These are phyloP conservation scores for Fusarium stilboides DNA, from an alignment of 2,329 filamentous ascomycete species.

Conservation along the genomic window DNA sequence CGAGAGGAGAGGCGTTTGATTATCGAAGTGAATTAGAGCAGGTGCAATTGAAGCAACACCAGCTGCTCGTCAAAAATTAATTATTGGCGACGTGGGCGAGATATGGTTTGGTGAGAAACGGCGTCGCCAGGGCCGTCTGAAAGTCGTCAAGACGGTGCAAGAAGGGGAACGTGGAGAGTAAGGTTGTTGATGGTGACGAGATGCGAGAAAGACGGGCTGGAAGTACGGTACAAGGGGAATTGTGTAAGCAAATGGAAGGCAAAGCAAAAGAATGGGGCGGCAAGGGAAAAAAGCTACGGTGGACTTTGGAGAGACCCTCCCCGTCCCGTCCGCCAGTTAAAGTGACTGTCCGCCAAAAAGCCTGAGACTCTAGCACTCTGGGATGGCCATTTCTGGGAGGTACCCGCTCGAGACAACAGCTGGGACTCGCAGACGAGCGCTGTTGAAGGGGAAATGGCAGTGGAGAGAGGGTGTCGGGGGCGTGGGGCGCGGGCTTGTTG, in stretches of 20 bases:
- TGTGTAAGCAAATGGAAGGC: constrained; percentile 49
- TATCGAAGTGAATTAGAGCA: constrained; percentile 36
- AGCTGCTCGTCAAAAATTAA: constrained; percentile 40
- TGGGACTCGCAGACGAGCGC: constrained; percentile 42
- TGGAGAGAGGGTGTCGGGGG: constrained; percentile 48
- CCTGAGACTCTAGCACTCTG: constrained; percentile 41
- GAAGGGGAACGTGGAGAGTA: constrained; percentile 40
- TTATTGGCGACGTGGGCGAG: constrained; percentile 19
- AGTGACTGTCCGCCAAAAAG: constrained; percentile 27
- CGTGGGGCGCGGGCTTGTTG: constrained; percentile 43
- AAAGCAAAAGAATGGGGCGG: constrained; percentile 46
- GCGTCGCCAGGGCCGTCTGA: constrained; percentile 43
- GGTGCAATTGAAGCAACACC: constrained; percentile 47
- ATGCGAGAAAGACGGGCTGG: constrained; percentile 35
- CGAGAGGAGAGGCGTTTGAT: constrained; percentile 25
- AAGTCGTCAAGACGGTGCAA: constrained; percentile 42
- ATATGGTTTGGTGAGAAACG: constrained; percentile 27
- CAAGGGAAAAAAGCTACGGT: constrained; percentile 51
- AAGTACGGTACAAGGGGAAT: constrained; percentile 42
- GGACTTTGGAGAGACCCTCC: constrained; percentile 45
- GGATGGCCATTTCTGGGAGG: constrained; percentile 34
- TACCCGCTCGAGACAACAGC: constrained; percentile 42
- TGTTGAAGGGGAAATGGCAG: constrained; percentile 50
- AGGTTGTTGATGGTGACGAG: constrained; percentile 43
- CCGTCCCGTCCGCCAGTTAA: constrained; percentile 42